A percentile compares a stretch with the other conserved stretches of the same genome.
Evolutionary conservation across 225 moss, liverwort and hornwort genomes (phyloP).

Genomic region (Bryum argenteum): DNA sequence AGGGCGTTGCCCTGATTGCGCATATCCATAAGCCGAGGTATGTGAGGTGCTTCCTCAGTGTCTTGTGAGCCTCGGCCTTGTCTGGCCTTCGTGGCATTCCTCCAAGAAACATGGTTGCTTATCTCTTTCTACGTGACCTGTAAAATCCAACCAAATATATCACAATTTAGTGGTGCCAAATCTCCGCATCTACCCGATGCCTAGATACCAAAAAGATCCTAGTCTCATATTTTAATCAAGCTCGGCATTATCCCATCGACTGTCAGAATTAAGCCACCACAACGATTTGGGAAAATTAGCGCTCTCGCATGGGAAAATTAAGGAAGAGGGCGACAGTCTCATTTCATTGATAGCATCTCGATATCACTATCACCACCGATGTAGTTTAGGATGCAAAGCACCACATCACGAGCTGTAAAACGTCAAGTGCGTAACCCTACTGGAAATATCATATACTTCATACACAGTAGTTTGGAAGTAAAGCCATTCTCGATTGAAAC

Average conservation of each 20-base stretch:
- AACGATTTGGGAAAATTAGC: too few relatives aligned
- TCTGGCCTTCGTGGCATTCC: conserved; percentile 94
- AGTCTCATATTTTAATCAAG: not conserved
- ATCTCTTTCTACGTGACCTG: conserved; percentile 28
- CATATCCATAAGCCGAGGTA: conserved; percentile 92
- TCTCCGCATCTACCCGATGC: not conserved
- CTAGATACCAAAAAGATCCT: not conserved
- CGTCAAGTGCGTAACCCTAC: not conserved
- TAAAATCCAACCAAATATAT: conserved; percentile 23
- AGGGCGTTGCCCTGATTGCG: conserved; percentile 87
- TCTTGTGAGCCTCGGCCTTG: conserved; percentile 85
- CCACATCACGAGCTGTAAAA: not conserved
- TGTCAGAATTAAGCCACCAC: not conserved
- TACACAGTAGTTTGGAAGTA: too few relatives aligned
- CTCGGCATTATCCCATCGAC: not conserved
- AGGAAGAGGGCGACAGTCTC: not conserved
- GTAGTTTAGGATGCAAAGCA: not conserved
- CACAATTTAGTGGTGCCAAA: conserved; percentile 20
- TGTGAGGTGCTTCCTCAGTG: conserved; percentile 84
- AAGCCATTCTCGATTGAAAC: not conserved
- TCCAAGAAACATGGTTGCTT: conserved; percentile 80
- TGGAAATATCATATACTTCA: not conserved
- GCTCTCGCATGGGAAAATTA: not conserved
- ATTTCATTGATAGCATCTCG: not conserved
- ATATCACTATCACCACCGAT: too few relatives aligned